Evolutionary conservation across 148 eudicot genomes (phyloP).

Genomic region (Rhododendron simsii): DNA sequence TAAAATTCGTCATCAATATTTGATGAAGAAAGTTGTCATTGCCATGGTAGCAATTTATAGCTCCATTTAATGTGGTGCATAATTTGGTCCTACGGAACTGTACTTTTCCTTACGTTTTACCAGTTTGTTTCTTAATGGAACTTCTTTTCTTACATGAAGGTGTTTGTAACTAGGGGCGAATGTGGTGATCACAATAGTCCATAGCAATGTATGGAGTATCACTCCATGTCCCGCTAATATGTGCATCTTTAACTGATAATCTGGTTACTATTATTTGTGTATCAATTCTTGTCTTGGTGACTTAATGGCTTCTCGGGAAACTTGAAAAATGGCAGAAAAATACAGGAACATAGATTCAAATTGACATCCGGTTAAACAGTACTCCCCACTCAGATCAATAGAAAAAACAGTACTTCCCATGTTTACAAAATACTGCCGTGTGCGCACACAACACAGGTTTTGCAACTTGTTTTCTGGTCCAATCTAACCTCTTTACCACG

Average conservation of each 20-base stretch:
- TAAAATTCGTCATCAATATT: not conserved
- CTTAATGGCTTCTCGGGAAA: not conserved
- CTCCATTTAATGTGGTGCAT: conserved; percentile 3
- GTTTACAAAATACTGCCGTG: not conserved
- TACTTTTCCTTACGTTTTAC: not conserved
- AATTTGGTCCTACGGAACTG: conserved; percentile 2
- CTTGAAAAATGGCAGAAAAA: not conserved
- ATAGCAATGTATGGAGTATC: not conserved
- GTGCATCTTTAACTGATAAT: not conserved
- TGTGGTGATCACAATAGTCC: not conserved
- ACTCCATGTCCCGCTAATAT: not conserved
- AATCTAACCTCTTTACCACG: not conserved
- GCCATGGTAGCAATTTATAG: not conserved
- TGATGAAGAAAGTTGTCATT: not conserved
- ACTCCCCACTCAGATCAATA: not conserved
- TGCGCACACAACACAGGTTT: not conserved
- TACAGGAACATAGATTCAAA: not conserved
- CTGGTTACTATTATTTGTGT: not conserved
- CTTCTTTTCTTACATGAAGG: not conserved
- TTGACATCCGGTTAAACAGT: not conserved
- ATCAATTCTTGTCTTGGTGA: not conserved
- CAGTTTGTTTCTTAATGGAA: not conserved
- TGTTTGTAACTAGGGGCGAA: not conserved
- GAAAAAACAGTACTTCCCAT: not conserved
- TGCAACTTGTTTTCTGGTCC: not conserved